Evolutionary conservation across 805 yeast species (phyloP).

Genomic region (Saccharomycopsis oosterbeekiorum): DNA sequence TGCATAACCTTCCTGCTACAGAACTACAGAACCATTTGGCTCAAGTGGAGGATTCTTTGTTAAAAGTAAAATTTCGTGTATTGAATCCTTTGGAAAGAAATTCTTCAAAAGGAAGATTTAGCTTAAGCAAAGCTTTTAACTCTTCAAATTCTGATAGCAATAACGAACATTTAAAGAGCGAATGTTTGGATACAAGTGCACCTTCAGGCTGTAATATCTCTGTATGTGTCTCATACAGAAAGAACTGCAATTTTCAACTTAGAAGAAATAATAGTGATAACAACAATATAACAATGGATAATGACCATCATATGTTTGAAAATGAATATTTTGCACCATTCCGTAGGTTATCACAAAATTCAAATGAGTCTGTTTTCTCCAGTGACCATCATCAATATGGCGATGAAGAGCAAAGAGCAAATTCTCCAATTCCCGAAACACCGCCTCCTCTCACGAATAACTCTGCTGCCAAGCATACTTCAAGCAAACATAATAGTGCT

Average conservation of each 20-base stretch:
- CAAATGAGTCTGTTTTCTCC: background rate
- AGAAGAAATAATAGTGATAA: background rate
- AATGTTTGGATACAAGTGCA: background rate
- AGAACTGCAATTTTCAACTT: slow-evolving; percentile 7
- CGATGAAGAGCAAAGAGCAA: background rate
- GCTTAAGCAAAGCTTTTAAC: slow-evolving; percentile 10
- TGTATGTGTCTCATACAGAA: slow-evolving; percentile 6
- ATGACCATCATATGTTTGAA: background rate
- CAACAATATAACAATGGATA: background rate
- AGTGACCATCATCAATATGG: background rate
- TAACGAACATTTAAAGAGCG: background rate
- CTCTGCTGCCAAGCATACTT: background rate
- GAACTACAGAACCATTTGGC: background rate
- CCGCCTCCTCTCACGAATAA: slow-evolving; percentile 4
- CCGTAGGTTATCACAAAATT: background rate
- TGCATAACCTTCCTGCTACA: slow-evolving; percentile 5
- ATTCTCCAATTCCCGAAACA: background rate
- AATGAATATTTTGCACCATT: background rate
- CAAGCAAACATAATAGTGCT: background rate
- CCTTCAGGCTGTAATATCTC: background rate
- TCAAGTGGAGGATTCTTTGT: background rate
- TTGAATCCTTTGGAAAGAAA: slow-evolving; percentile 9
- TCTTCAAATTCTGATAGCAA: background rate
- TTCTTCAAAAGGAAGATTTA: slow-evolving; percentile 13
- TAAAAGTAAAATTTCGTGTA: slow-evolving; percentile 7